Base-by-base conservation (phyloP, 2,329 filamentous ascomycete genomes). In the Apiospora aurea region DNA sequence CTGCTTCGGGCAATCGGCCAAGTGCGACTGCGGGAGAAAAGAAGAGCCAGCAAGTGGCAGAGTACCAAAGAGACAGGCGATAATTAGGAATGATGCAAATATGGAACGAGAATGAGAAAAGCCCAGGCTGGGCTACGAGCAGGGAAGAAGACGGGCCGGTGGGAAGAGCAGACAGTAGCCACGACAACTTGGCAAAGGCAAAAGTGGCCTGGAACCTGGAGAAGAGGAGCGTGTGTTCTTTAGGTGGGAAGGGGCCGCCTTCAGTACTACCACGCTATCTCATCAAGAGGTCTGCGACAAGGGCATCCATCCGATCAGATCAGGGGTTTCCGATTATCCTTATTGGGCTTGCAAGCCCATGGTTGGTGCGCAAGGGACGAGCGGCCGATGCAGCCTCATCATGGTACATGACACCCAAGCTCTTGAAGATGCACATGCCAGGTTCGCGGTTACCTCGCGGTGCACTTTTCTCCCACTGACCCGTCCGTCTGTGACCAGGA, bases 1-100 rank as follows among this genome's bases (percentile, higher is more conserved):
- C 57, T 41, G 57, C 57, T 64, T 41, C 57, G 57, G 41, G 57
- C 57, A 64, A 41, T 64, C 57, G 57, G 13, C 34, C 34, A 41
- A n/a, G 57, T 64, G 57, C 57, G 34, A 41, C 57, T 41, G 57
- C 34, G 41, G 21, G 53, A 24, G 34, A 64, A 64, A n/a, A 6
- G 57, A 41, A 64, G 21, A 41, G 29, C 29, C 34, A 64, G 38
- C 21, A 38, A 24, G 29, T 41, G 29, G 53, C 51, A 3, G 29
- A 38, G 18, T 21, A 18, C 10, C 14, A 5, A 38, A n/a, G 46
- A 64, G 34, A 24, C 34, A n/a, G 6, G 13, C 34, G 57, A 64
- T 41, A 41, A 64, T 64, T 13, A 41, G 11, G 57, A 41, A 11
- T 64, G 57, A 41, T 64, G 34, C n/a, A 24, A 4, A 64, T 14